Evolutionary conservation across 306 rosid species (phyloP).

Genomic region (Urtica urens): DNA sequence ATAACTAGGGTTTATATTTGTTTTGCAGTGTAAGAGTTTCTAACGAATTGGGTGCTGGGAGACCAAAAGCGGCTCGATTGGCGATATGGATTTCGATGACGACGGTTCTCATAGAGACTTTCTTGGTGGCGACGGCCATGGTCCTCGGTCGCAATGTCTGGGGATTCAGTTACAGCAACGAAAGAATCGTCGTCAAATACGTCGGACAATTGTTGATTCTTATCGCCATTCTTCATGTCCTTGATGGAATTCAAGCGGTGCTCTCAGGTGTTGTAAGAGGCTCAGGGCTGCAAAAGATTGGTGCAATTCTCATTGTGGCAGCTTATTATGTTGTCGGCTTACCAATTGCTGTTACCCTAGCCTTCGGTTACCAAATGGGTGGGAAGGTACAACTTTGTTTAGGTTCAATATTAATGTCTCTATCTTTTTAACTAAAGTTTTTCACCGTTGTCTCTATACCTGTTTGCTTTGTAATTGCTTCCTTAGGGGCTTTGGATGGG

Average conservation of each 20-base stretch:
- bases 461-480: no score
- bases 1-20: no score
- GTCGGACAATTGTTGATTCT: slow-evolving; percentile 26
- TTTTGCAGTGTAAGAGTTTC: slow-evolving; percentile 30
- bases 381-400: slow-evolving; percentile 19
- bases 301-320: slow-evolving; percentile 29
- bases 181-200: slow-evolving; percentile 23
- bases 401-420: no score
- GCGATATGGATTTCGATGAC: slow-evolving; percentile 19
- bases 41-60: slow-evolving; percentile 33
- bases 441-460: no score
- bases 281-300: slow-evolving; percentile 34
- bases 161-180: slow-evolving; percentile 38
- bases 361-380: slow-evolving; percentile 26
- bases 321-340: slow-evolving; percentile 29
- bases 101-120: slow-evolving; percentile 23
- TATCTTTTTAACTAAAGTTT: no score
- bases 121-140: slow-evolving; percentile 13
- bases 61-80: slow-evolving; percentile 18
- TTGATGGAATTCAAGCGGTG: slow-evolving; percentile 33
- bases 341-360: slow-evolving; percentile 22
- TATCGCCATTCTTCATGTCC: slow-evolving; percentile 27
- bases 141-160: slow-evolving; percentile 24
- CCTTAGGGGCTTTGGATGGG: slow-evolving; percentile 30
- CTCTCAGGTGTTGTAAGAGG: slow-evolving; percentile 32